phyloP scores from a whole-genome alignment of 345 rosid species.

The Pistacia integerrima region DNA sequence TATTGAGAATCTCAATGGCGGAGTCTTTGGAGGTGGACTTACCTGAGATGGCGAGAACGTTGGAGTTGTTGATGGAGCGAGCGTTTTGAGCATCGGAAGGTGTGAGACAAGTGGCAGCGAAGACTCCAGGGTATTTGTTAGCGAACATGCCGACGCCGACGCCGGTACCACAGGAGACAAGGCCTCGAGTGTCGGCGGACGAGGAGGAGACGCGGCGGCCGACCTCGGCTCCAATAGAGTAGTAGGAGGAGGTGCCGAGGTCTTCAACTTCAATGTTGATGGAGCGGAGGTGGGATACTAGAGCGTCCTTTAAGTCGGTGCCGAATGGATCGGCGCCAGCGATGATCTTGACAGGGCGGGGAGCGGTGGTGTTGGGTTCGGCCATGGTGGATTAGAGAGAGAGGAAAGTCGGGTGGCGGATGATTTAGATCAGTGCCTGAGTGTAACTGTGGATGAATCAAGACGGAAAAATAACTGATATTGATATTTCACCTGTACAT shows the following conservation, averaged over 20 bases:
- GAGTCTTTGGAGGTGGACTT: conserved; percentile 51
- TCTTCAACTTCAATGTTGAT: conserved; percentile 82
- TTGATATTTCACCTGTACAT: too few relatives aligned
- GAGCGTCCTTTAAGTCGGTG: conserved; percentile 59
- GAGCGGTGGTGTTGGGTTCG: conserved; percentile 15
- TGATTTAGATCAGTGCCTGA: neutral
- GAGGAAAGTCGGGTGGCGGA: neutral
- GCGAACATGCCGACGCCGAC: conserved; percentile 85
- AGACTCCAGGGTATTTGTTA: conserved; percentile 85
- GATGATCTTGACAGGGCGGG: conserved; percentile 45
- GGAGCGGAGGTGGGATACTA: conserved; percentile 68
- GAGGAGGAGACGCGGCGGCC: conserved; percentile 77
- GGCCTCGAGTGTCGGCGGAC: conserved; percentile 49
- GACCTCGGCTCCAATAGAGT: conserved; percentile 78
- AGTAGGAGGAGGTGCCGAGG: conserved; percentile 76
- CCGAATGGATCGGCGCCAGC: conserved; percentile 80
- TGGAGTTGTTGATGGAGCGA: conserved; percentile 78
- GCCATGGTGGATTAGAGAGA: neutral
- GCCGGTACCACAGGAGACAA: conserved; percentile 81
- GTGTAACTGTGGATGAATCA: neutral
- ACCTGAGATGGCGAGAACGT: conserved; percentile 83
- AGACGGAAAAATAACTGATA: too few relatives aligned
- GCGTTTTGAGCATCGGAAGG: conserved; percentile 65
- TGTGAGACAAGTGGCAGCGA: conserved; percentile 76
- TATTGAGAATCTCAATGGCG: conserved; percentile 62